A percentile compares a stretch with the other conserved stretches of the same genome.
These are phyloP conservation scores for Colletotrichum simmondsii DNA, from an alignment of 2,329 filamentous ascomycete species.

Conservation along the genomic window DNA sequence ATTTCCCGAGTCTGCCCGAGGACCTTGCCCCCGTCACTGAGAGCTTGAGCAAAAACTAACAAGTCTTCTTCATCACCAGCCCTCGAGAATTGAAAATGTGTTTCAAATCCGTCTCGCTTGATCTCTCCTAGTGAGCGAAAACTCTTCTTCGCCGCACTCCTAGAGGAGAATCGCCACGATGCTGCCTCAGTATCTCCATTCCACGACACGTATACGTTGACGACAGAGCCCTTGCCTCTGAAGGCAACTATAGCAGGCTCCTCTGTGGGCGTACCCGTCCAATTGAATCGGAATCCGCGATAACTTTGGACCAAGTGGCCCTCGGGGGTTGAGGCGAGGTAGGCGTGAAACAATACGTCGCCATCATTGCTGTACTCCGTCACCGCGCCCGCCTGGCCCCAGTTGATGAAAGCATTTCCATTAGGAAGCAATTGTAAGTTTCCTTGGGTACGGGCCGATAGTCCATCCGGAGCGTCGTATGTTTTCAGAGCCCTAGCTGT, in stretches of 20 bases:
- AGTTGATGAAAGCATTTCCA: conserved; percentile 59
- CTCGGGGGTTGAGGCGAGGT: conserved; percentile 33
- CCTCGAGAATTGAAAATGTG: conserved; percentile 46
- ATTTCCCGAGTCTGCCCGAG: neutral
- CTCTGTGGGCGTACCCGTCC: conserved; percentile 21
- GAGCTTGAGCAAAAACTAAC: neutral
- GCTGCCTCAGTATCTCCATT: conserved; percentile 61
- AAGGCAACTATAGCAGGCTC: conserved; percentile 41
- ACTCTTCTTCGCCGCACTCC: conserved; percentile 45
- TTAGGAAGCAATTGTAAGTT: conserved; percentile 46
- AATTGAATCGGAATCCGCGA: conserved; percentile 40
- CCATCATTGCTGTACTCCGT: conserved; percentile 53
- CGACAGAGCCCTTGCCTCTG: conserved; percentile 33
- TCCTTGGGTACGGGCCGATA: conserved; percentile 36
- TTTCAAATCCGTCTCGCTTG: conserved; percentile 56
- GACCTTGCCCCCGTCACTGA: neutral
- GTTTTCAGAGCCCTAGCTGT: conserved; percentile 23
- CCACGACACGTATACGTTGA: conserved; percentile 61
- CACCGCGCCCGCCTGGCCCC: conserved; percentile 59
- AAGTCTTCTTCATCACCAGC: neutral
- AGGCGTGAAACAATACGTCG: conserved; percentile 36
- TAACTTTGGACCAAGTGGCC: conserved; percentile 39
- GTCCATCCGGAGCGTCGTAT: conserved; percentile 29
- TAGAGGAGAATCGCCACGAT: conserved; percentile 60
- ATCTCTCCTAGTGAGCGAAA: conserved; percentile 48